Conservation (phyloP, 2,329 filamentous ascomycete genomes). For the Cryoendolithus antarcticus region DNA sequence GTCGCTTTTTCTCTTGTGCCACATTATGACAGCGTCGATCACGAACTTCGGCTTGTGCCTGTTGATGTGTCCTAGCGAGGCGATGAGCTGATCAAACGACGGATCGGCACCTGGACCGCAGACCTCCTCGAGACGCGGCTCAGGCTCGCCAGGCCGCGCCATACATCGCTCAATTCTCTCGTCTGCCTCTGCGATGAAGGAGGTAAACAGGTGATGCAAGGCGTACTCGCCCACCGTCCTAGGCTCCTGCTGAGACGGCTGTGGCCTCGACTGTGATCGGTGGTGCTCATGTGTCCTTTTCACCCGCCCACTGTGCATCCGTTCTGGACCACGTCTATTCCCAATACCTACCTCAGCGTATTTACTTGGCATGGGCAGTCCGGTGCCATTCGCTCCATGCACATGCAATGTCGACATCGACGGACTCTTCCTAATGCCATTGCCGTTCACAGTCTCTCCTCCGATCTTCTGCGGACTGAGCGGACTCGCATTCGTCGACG, state of each 20-base stretch:
- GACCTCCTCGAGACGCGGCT: conserved; percentile 75
- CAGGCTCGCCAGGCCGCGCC: conserved; percentile 62
- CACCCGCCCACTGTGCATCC: conserved; percentile 43
- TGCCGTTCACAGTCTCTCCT: conserved; percentile 9
- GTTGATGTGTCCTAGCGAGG: conserved; percentile 85
- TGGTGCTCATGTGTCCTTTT: conserved; percentile 64
- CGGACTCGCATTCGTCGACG: conserved; percentile 63
- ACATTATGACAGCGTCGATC: conserved; percentile 96
- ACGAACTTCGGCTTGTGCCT: conserved; percentile 86
- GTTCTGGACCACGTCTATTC: conserved; percentile 25
- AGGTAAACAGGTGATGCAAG: conserved; percentile 88
- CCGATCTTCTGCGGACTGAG: conserved; percentile 51
- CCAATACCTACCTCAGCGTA: conserved; percentile 15
- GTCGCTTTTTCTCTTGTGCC: conserved; percentile 93
- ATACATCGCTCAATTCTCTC: conserved; percentile 88
- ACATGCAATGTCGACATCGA: conserved; percentile 19
- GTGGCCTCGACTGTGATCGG: conserved; percentile 52
- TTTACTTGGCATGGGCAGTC: conserved; percentile 11
- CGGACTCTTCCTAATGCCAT: conserved; percentile 20
- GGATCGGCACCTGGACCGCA: conserved; percentile 83
- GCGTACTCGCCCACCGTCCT: conserved; percentile 98
- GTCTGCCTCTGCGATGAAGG: conserved; percentile 93
- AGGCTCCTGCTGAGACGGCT: conserved; percentile 56
- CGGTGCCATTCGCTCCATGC: conserved; percentile 10
- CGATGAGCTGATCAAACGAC: conserved; percentile 86